Base-by-base conservation (phyloP, 2,329 filamentous ascomycete genomes). In the Fusarium sp. region DNA sequence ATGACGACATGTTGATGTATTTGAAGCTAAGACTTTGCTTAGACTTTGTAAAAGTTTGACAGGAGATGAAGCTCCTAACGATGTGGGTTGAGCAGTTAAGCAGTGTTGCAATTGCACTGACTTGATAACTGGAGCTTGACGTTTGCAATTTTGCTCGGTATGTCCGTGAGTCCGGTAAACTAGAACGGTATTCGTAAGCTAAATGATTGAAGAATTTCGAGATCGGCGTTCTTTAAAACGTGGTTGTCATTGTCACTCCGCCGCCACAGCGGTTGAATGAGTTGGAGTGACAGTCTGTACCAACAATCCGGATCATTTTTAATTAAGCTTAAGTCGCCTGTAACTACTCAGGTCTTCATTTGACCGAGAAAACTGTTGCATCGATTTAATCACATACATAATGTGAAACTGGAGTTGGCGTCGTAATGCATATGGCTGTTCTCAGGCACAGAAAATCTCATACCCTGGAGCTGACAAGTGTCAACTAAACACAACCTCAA, bases 1-100 rank as follows among this genome's bases (percentile, higher is more conserved):
- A 47, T 65, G 63, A 66, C 63, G 60, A 59, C 47, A 65, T 65
- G 7, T 16, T 7, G 41, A 25, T n/a, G 20, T 53, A 21, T 16
- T 1, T 16, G 6, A 12, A 27, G 9, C 32, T 54, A 41, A 10
- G 21, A 18, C 20, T 9, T 10, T 28, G 18, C 23, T 41, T 20
- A 21, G 21, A 41, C 4, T 58, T 58, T 64, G 25, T 9, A 41
- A 50, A 47, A 37, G 13, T 21, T 7, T 20, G 7, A 23, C 59
- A 18, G 9, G 20, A 23, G 14, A 11, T n/a, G 10, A 40, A 37
- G 6, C 16, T 37, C 42, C 25, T 16, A 13, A 16, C 5, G 14
- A 50, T 23, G 47, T 11, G 21, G 21, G 6, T 16, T 23, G 20
- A 43, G 21, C 41, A 42, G 5, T 34, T 34, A 18, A 2, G 8